Percentiles rank a stretch among this genome's conserved stretches.
phyloP scores from a whole-genome alignment of 768 basidiomycete genomes.

The Paxillus involutus region DNA sequence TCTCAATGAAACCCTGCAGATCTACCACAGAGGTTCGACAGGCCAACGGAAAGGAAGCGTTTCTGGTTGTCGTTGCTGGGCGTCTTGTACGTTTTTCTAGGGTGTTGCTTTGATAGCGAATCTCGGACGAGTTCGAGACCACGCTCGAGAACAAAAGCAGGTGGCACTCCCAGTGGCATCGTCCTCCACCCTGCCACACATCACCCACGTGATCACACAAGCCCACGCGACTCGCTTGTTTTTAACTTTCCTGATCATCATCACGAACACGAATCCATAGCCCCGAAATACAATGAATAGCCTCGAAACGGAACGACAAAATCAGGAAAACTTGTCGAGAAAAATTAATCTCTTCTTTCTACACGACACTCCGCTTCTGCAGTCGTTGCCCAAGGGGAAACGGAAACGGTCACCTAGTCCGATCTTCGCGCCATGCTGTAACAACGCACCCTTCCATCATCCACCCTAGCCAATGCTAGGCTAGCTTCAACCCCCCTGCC shows the following conservation, averaged over 20 bases:
- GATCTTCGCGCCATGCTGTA: slow-evolving; percentile 36
- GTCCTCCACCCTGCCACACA: background rate
- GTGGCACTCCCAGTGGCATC: background rate
- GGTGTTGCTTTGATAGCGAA: background rate
- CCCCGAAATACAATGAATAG: slow-evolving; percentile 20
- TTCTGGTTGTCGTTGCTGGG: background rate
- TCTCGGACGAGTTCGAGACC: background rate
- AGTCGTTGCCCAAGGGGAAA: too few relatives aligned
- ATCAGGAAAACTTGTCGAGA: slow-evolving; percentile 47
- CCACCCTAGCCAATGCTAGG: too few relatives aligned
- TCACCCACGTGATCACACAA: too few relatives aligned
- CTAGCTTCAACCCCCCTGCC: slow-evolving; percentile 16
- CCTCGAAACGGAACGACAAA: slow-evolving; percentile 34
- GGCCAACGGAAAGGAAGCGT: background rate
- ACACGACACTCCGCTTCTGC: too few relatives aligned
- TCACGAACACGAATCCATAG: too few relatives aligned
- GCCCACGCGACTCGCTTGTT: too few relatives aligned
- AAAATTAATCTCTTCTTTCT: slow-evolving; percentile 49
- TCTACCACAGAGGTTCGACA: background rate
- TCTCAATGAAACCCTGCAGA: slow-evolving; percentile 7
- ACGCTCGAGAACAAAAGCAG: slow-evolving; percentile 3
- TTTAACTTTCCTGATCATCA: too few relatives aligned
- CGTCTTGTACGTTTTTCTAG: background rate
- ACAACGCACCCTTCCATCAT: too few relatives aligned
- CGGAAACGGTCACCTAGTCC: too few relatives aligned